A percentile compares a stretch with the other conserved stretches of the same genome.
These are phyloP conservation scores for Phycomyces blakesleeanus DNA, from an alignment of 192 early-diverging fungal species.

Conservation along the genomic window DNA sequence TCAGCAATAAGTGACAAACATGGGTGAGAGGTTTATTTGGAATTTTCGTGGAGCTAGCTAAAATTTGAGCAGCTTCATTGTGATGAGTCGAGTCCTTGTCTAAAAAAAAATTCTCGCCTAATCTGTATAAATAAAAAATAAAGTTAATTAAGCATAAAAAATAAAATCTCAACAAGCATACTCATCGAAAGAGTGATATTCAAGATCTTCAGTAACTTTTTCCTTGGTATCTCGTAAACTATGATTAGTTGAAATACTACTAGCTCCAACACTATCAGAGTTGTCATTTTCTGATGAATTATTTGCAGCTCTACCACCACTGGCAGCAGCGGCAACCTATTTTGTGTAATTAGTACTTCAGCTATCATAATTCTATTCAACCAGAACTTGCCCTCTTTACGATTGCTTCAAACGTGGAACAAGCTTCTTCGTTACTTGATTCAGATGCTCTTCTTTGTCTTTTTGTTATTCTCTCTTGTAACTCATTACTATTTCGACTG, in stretches of 20 bases:
- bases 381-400: conserved; percentile 3
- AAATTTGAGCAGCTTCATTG: background rate
- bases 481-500: background rate
- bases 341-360: conserved; percentile 3
- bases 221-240: background rate
- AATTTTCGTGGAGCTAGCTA: background rate
- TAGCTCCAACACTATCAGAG: background rate
- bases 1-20: background rate
- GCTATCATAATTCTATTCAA: conserved; percentile 5
- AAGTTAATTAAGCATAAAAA: conserved; percentile 5
- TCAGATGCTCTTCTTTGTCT: conserved; percentile 2
- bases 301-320: background rate
- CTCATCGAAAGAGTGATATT: conserved; percentile 3
- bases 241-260: conserved; percentile 3
- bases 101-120: conserved; percentile 2
- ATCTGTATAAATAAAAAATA: conserved; percentile 4
- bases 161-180: conserved; percentile 11
- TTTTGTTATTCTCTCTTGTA: conserved; percentile 3
- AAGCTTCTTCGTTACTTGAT: background rate
- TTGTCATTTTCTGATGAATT: background rate
- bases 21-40: background rate
- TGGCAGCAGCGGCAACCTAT: background rate
- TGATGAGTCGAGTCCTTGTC: background rate
- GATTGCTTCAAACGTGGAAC: conserved; percentile 3
- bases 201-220: conserved; percentile 2